Evolutionary conservation across 352 stramenopile species (phyloP).

Genomic region (Phytopythium ostracodes): DNA sequence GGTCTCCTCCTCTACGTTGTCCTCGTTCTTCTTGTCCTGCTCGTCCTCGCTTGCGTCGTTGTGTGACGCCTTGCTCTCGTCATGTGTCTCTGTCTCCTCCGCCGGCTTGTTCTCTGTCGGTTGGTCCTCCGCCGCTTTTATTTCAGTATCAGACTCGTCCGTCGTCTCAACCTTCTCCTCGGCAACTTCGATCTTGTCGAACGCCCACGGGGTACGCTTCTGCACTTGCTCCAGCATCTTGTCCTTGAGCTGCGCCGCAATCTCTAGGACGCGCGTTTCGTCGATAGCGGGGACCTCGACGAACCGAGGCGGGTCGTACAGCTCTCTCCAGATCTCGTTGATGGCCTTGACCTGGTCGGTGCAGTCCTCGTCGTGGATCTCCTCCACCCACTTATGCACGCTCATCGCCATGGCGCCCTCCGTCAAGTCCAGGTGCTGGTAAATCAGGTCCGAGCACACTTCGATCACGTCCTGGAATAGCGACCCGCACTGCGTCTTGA

Average conservation of each 20-base stretch:
- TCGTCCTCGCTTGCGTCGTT: constrained; percentile 13
- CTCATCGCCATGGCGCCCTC: constrained; percentile 87
- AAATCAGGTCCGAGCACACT: constrained; percentile 84
- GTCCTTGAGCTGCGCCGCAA: constrained; percentile 38
- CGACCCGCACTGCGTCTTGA: constrained; percentile 67
- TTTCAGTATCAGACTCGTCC: constrained; percentile 15
- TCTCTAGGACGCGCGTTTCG: constrained; percentile 38
- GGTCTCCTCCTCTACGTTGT: background rate
- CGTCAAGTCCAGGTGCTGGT: constrained; percentile 58
- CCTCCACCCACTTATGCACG: constrained; percentile 83
- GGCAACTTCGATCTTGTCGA: constrained; percentile 23
- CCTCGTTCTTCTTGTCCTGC: constrained; percentile 10
- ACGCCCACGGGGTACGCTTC: constrained; percentile 68
- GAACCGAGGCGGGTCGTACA: constrained; percentile 62
- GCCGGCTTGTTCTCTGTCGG: constrained; percentile 2
- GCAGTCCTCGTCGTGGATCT: constrained; percentile 64
- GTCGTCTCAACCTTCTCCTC: constrained; percentile 20
- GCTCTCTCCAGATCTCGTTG: constrained; percentile 62
- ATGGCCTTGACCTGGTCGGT: constrained; percentile 66
- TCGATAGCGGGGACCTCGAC: constrained; percentile 63
- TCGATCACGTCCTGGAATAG: constrained; percentile 86
- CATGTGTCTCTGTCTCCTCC: background rate
- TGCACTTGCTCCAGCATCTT: constrained; percentile 35
- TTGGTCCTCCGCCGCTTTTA: constrained; percentile 16
- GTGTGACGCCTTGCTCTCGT: background rate